Evolutionary conservation across 164 flowering plant species (phyloP).

Genomic region (Saururus chinensis): DNA sequence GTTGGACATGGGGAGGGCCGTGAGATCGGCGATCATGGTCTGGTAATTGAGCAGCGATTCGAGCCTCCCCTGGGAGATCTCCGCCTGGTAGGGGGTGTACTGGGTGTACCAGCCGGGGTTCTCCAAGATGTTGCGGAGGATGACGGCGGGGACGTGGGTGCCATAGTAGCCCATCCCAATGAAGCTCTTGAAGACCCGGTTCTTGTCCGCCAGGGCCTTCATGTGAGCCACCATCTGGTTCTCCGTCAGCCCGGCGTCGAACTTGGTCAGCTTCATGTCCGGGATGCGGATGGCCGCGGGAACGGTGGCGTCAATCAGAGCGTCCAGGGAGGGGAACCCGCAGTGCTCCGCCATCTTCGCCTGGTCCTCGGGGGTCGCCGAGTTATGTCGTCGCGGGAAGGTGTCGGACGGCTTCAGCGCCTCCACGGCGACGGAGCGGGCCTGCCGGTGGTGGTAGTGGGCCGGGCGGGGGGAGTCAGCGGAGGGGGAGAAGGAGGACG

Average conservation of each 20-base stretch:
- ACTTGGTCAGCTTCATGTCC: conserved; percentile 57
- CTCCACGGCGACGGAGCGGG: conserved; percentile 60
- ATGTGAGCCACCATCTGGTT: conserved; percentile 84
- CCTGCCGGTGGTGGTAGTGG: conserved; percentile 7
- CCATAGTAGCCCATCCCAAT: conserved; percentile 98
- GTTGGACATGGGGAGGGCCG: conserved; percentile 97
- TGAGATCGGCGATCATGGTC: conserved; percentile 82
- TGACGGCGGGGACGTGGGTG: conserved; percentile 76
- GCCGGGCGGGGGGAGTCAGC: conserved; percentile 7
- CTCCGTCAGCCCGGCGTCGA: conserved; percentile 87
- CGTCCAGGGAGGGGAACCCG: conserved; percentile 54
- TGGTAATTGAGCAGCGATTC: conserved; percentile 87
- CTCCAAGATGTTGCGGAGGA: conserved; percentile 90
- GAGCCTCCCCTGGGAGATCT: conserved; percentile 88
- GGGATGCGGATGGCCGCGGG: conserved; percentile 69
- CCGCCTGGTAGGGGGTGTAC: conserved; percentile 98
- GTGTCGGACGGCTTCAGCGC: conserved; percentile 81
- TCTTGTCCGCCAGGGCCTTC: conserved; percentile 54
- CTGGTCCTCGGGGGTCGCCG: conserved; percentile 83
- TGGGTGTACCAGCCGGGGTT: conserved; percentile 99
- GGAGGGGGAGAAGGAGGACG: conserved; percentile 17
- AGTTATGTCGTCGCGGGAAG: conserved; percentile 93
- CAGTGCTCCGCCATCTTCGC: conserved; percentile 54
- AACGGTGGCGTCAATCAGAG: conserved; percentile 85
- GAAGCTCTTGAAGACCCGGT: conserved; percentile 72